Evolutionary conservation across 176 grass and related monocot species (phyloP).

Genomic region (Musa troglodytarum): DNA sequence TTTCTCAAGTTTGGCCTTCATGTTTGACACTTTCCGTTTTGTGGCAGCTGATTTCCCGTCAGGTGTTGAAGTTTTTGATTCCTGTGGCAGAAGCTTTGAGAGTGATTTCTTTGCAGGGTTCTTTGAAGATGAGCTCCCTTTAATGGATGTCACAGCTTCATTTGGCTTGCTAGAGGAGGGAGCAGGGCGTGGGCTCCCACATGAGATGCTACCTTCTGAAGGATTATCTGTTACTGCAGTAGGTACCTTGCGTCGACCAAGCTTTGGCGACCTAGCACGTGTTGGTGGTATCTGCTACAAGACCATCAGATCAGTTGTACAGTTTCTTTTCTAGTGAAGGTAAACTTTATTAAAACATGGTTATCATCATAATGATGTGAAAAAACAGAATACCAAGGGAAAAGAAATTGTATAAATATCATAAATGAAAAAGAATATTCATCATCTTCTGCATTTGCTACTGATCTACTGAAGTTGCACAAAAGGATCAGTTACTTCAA

Average conservation of each 20-base stretch:
- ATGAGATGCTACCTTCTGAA: constrained; percentile 51
- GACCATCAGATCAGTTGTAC: neutral
- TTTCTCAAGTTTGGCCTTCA: constrained; percentile 49
- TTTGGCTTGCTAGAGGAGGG: constrained; percentile 27
- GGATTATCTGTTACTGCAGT: constrained; percentile 29
- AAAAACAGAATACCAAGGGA: no score
- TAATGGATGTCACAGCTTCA: constrained; percentile 26
- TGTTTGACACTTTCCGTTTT: constrained; percentile 36
- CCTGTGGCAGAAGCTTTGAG: constrained; percentile 33
- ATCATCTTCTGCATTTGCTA: no score
- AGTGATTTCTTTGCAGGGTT: constrained; percentile 49
- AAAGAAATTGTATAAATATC: no score
- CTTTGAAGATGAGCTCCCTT: constrained; percentile 24
- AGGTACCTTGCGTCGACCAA: constrained; percentile 61
- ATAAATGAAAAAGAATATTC: no score
- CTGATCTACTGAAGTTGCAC: no score
- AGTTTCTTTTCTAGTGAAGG: no score
- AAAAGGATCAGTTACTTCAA: no score
- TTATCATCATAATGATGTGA: no score
- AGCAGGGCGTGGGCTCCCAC: constrained; percentile 41
- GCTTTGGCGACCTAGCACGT: constrained; percentile 81
- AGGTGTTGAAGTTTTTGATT: constrained; percentile 26
- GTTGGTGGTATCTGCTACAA: constrained; percentile 77
- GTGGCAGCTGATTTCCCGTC: constrained; percentile 28
- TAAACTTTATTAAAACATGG: no score